Evolutionary conservation across 1,284 basidiomycete genomes (phyloP), one percentile per base, ranked within the genome.

Genomic region (Sanghuangporus sanghuang): DNA sequence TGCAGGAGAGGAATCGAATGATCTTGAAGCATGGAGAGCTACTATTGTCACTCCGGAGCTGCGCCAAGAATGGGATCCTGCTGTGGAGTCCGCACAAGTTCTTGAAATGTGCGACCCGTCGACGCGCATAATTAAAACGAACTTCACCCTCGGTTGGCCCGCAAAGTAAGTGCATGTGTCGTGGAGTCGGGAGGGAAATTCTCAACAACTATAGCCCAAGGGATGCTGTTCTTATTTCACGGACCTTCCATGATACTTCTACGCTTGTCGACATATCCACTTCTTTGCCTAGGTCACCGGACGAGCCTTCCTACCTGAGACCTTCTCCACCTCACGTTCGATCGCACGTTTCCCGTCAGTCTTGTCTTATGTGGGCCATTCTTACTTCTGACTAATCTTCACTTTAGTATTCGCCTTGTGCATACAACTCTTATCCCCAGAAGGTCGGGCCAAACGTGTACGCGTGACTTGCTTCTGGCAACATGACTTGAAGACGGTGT

Each of bases 251-350:
- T 67, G 93, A 96, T 74, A 76, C 87, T 36, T 84, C 87, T 3
- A 95, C 93, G 8, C 80, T 98, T 61, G 87, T 99, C 74, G 91
- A 96, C 75, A 89, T 98, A 60, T 89, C 96, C 2, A 97, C 96
- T 3, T 98, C 96, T n/a, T 80, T 99, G 21, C 96, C 96, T 60
- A 89, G 95, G 48, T 95, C 94, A 40, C 74, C 83, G 35, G 95
- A 98, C 71, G 96, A 98, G 71, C 96, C 97, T 1, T 86, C 90
- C 16, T 99, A 96, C 74, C 81, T 99, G 54, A 85, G 96, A 67
- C 95, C 96, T 0, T 89, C 94, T 2, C 96, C 96, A 6, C 96
- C 96, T 11, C 96, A 92, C 73, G 95, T 99, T 48, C 85, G 97
- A 68, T 96, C 96, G 1, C 85, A 95, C 69, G 86, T 98, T 66